Base-by-base conservation (phyloP, 176 grass and related monocot genomes). In the Secale cereale region DNA sequence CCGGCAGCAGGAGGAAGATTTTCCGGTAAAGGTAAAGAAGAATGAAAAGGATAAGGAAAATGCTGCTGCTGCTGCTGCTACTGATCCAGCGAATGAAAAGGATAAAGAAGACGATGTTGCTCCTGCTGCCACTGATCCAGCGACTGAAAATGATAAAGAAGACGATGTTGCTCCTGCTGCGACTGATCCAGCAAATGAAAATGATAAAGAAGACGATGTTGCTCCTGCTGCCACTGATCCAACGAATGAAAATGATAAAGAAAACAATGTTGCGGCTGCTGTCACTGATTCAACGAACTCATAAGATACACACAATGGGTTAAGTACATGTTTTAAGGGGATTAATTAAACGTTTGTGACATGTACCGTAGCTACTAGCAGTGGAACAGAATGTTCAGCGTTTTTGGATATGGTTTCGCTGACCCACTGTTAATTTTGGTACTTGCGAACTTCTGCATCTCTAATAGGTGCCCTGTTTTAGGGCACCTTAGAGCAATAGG, bases 1-100 rank as follows among this genome's bases (percentile, higher is more conserved):
- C 10, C 59, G 91, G 16, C 92, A 82, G 25, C 83, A 65, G 22
- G 95, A 98, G 87, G 85, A 90, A 32, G 83, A 87, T 80, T 98
- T 98, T 68, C 45, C 77, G 8, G 79, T 91, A 4, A 89, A 70
- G 81, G 87, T 84, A 59, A 76, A 70, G 33, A 56, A 68, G 60
- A 62, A 28, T 56, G 88, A 59, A 56, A 86, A 64, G 4, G 65
- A 54, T 2, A 54, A 52, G 19, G 72, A 81, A 60, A 81, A 76
- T 39, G 28, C 3, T 68, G 69, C 10, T 43, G 41, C 30, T 31
- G 60, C 65, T 69, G 65, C 31, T 36, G 31, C 56, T 33, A 30
- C 31, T 23, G 12, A 9, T 33, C 27, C 22, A 50, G 26, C 64
- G 11, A 74, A 62, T 56, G 52, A 8, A 56, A 66, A 16, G 15